Base-by-base conservation (phyloP, 2,329 filamentous ascomycete species). In the Nothopassalora personata region DNA sequence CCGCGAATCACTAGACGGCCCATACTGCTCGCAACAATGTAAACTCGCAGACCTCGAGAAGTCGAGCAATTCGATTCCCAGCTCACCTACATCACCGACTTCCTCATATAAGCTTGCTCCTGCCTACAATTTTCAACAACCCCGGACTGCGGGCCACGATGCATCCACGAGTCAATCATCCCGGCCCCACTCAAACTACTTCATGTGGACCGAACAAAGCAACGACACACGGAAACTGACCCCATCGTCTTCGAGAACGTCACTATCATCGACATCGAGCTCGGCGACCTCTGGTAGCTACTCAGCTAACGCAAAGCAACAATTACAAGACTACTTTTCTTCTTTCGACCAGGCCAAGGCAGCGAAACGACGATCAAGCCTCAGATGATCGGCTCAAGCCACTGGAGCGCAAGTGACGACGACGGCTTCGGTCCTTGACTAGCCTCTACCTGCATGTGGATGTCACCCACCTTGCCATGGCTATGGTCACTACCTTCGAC, bases 1-100 rank as follows among this genome's bases (percentile, higher is more conserved):
- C 79, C 88, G 89, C 78, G 90, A 95, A 77, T 91, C 89, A 61
- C 84, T 89, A 65, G 87, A 87, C 59, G 86, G 86, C 62, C 86
- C 89, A 67, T 96, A 96, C 82, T 97, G 92, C 82, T 96, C 91
- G 53, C 91, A 97, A 78, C 85, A 89, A 43, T 97, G 92, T 83
- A 86, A 91, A 67, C 81, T 97, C 47, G 89, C 90, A 66, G 92
- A 97, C 76, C 86, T 94, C 68, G 91, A 96, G 76, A 86, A 86
- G 75, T 85, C 83, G 56, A 72, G 69, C 65, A 69, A 54, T 58
- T 73, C 73, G 39, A 71, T 72, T 51, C 70, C 75, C 33, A 67
- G 67, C 45, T 73, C 86, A 4, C 79, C 82, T 53, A 72, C 80
- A 18, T 79, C 60, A 19, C 59, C 62, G 5, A 54, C 58, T 18